Base-by-base conservation (phyloP, 2,329 filamentous ascomycete species). In the Exophiala alcalophila region DNA sequence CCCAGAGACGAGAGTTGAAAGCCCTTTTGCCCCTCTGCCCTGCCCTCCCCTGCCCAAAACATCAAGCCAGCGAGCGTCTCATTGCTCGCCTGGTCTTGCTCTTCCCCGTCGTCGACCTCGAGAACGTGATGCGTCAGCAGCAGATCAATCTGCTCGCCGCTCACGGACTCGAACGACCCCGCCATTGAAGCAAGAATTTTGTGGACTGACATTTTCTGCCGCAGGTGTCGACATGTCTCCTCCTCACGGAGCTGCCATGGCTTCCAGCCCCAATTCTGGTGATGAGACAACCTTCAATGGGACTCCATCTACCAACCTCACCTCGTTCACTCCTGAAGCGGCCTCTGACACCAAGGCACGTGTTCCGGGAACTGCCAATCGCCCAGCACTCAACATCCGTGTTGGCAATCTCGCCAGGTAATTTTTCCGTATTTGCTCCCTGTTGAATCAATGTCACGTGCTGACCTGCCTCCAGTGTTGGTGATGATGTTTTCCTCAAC, bases 261-360 rank as follows among this genome's bases (percentile, higher is more conserved):
- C 36, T 34, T 53, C 50, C 18, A 50, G 47, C 39, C 47, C 50
- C 27, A 40, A 37, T 25, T 49, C 50, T 19, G 38, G 28, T 18
- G 34, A 44, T 41, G 47, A 42, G 18, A 46, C 38, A 12, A 41
- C 30, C 31, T 46, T 33, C 27, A 73, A 78, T 53, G 76, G 73
- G 11, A 85, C 83, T 4, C 81, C 82, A 0, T 79, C 83, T 45
- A 83, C 81, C 5, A 76, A 74, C 35, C 53, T 82, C 28, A 81
- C 80, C 4, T 66, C 74, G 4, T 83, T 84, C 58, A 84, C 81
- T 3, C 80, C 81, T 0, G 75, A 78, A 11, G 77, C 78, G 27
- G 62, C 63, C 37, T 71, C 72, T 10, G 33, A 40, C 10, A 62
- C 65, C 25, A 72, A 71, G 52, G 50, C 51, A 16, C 53, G 53